Conservation (phyloP, 2,329 filamentous ascomycete species). For the Stagonosporopsis chrysanthemi region DNA sequence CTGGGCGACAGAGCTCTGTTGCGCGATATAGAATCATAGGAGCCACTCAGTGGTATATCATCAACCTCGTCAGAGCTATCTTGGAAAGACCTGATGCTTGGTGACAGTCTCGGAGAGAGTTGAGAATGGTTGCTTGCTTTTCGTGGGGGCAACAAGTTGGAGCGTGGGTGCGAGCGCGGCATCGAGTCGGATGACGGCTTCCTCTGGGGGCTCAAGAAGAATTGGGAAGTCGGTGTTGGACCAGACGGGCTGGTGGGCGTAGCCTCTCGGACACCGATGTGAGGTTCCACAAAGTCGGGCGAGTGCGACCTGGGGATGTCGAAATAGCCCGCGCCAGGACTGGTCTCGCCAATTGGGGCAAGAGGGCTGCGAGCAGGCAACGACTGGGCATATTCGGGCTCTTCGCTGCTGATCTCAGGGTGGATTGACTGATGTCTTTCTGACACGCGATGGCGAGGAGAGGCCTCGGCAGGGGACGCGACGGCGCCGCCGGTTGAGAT, state of each 20-base stretch:
- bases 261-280: slow-evolving; percentile 52
- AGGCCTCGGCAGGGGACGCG: slow-evolving; percentile 35
- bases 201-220: slow-evolving; percentile 47
- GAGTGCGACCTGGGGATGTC: slow-evolving; percentile 55
- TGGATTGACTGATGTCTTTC: slow-evolving; percentile 49
- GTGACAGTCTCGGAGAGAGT: slow-evolving; percentile 46
- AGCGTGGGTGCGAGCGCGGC: slow-evolving; percentile 31
- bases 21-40: slow-evolving; percentile 67
- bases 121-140: slow-evolving; percentile 49
- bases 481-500: slow-evolving; percentile 16
- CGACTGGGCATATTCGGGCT: slow-evolving; percentile 34
- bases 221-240: slow-evolving; percentile 40
- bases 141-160: slow-evolving; percentile 50
- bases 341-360: slow-evolving; percentile 46
- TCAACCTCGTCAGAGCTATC: slow-evolving; percentile 75
- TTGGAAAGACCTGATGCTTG: slow-evolving; percentile 57
- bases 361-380: slow-evolving; percentile 44
- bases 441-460: slow-evolving; percentile 37
- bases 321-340: slow-evolving; percentile 52
- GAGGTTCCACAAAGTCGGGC: slow-evolving; percentile 55
- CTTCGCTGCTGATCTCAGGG: slow-evolving; percentile 45
- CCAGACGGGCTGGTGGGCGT: slow-evolving; percentile 51
- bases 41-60: slow-evolving; percentile 63
- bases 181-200: slow-evolving; percentile 52
- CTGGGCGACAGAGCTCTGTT: slow-evolving; percentile 80